Percentiles rank a stretch among this genome's conserved stretches.
Conservation (phyloP, 2,329 filamentous ascomycete species). For the Verticillium dahliae region DNA sequence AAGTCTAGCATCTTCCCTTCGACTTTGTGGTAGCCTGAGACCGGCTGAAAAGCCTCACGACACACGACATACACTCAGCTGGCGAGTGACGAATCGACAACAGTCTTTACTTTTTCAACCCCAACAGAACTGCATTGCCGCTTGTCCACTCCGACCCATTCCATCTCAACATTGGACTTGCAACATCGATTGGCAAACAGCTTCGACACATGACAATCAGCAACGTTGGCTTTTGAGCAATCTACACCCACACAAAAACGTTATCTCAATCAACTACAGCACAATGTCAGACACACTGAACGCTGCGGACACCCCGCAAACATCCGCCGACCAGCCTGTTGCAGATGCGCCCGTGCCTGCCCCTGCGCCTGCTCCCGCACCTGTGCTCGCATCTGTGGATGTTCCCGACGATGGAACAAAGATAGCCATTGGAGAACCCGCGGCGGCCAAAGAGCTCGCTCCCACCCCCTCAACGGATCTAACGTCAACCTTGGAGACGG, state of each 20-base stretch:
- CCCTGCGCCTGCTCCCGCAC: background rate
- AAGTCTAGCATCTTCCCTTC: background rate
- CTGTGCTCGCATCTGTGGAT: background rate
- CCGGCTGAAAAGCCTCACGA: background rate
- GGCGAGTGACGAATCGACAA: too few relatives aligned
- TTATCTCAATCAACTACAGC: background rate
- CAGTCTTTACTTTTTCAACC: too few relatives aligned
- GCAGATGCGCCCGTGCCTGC: background rate
- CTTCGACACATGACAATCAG: too few relatives aligned
- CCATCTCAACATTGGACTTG: too few relatives aligned
- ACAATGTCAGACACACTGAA: constrained; percentile 18
- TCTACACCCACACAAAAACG: background rate
- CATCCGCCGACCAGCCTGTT: constrained; percentile 4
- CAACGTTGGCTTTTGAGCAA: too few relatives aligned
- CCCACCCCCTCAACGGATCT: background rate
- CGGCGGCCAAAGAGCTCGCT: background rate
- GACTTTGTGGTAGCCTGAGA: background rate
- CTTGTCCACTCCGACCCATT: too few relatives aligned
- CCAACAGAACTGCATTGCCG: too few relatives aligned
- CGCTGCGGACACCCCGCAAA: constrained; percentile 7
- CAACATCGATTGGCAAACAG: too few relatives aligned
- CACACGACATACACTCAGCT: background rate
- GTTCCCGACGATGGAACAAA: background rate
- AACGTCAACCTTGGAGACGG: background rate
- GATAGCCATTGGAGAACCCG: background rate